Conservation (phyloP, 2,329 filamentous ascomycete genomes). For the Madurella fahalii region DNA sequence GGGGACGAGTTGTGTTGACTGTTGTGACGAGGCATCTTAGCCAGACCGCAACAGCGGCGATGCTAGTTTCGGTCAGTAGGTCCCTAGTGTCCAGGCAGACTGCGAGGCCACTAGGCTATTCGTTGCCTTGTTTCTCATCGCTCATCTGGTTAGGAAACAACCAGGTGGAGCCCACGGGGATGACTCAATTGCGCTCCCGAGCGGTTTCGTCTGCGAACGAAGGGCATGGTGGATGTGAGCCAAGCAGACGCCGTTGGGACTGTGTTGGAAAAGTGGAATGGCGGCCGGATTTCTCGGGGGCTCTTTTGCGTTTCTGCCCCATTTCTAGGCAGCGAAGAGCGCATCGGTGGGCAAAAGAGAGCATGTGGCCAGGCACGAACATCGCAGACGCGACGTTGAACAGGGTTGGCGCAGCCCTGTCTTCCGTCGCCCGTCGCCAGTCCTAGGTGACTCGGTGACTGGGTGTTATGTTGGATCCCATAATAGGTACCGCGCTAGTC, state of each 20-base stretch:
- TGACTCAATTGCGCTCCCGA: constrained; percentile 12
- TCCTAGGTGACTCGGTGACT: not conserved
- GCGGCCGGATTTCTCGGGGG: not conserved
- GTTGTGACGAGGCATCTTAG: not conserved
- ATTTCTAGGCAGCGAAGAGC: not conserved
- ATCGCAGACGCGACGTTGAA: not conserved
- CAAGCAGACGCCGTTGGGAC: not conserved
- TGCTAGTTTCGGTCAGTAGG: constrained; percentile 4
- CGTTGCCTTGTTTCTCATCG: constrained; percentile 5
- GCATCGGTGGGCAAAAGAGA: not conserved
- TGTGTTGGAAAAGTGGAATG: not conserved
- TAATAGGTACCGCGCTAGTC: no score
- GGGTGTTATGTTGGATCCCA: no score
- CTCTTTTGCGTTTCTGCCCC: not conserved
- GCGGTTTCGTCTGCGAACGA: not conserved
- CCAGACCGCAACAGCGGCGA: no score
- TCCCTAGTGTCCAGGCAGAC: constrained; percentile 14
- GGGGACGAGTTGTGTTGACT: no score
- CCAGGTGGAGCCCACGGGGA: constrained; percentile 9
- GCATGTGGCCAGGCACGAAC: no score
- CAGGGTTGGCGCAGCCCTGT: not conserved
- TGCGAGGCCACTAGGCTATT: constrained; percentile 9
- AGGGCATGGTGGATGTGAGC: not conserved
- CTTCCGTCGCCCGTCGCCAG: not conserved
- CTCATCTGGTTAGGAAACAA: not conserved